Evolutionary conservation across 2,329 filamentous ascomycete species (phyloP), one percentile per base, ranked within the genome.

Genomic region (Penicillium sp.): DNA sequence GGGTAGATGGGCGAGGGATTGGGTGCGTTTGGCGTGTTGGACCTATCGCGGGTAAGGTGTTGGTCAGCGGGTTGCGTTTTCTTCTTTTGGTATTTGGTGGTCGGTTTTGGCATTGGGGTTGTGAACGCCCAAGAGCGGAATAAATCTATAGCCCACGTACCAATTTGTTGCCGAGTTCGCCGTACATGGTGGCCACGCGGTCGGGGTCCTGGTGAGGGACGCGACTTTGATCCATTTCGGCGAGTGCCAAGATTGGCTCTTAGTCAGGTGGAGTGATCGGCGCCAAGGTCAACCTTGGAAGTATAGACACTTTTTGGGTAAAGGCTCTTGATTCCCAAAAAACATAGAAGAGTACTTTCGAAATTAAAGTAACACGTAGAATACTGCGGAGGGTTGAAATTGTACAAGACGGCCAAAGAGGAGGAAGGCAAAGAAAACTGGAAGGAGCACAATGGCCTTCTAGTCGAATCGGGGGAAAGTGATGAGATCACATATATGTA

Each of bases 21-120:
- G 91, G 18, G 90, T 96, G 71, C 94, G 86, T 82, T 97, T 97
- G 73, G 94, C 94, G 80, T 97, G 90, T 80, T 93, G 89, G 66
- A 95, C 92, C 90, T 96, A 61, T 54, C 40, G 29, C 13, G 32
- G 20, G 52, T 38, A 44, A 45, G 55, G 32, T 35, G 45, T 16
- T 50, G 42, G 31, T 57, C 35, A 45, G 46, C 44, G 18, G 10
- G 24, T 6, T 20, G 3, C 13, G 18, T 46, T 26, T 29, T 38
- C 31, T 18, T 37, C 6, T 26, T 26, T 44, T 13, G 26, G 2
- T 40, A 18, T 31, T 20, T 24, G 18, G 26, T 2, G 7, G 16
- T 26, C 4, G 14, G 16, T 10, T 4, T 46, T n/a, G 13, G 18
- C 1, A 8, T 20, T 24, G 14, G 26, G 18, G 18, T 31, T 14